These are phyloP conservation scores for Suillus tomentosus DNA, from an alignment of 768 basidiomycete genomes.

Conservation along the genomic window DNA sequence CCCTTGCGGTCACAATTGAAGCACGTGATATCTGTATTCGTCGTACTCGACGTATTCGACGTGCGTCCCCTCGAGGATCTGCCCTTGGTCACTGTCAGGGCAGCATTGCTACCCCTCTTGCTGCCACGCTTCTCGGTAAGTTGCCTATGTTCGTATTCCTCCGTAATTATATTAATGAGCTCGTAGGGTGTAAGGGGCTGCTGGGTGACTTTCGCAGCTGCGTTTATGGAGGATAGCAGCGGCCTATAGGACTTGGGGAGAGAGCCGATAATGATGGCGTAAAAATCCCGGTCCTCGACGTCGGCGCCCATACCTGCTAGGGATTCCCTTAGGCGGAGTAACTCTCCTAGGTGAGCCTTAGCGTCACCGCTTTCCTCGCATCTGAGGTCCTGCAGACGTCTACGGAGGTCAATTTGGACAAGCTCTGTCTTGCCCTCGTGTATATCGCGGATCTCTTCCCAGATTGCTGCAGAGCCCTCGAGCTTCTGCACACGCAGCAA, in stretches of 20 bases:
- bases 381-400: slow-evolving; percentile 17
- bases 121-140: neutral
- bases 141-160: slow-evolving; percentile 18
- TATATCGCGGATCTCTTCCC: slow-evolving; percentile 21
- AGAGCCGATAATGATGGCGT: slow-evolving; percentile 26
- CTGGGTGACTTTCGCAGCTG: slow-evolving; percentile 14
- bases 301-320: slow-evolving; percentile 19
- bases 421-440: slow-evolving; percentile 24
- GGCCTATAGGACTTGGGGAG: slow-evolving; percentile 25
- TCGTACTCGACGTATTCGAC: too few species aligned
- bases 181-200: slow-evolving; percentile 14
- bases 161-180: slow-evolving; percentile 19
- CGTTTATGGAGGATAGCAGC: slow-evolving; percentile 20
- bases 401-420: slow-evolving; percentile 25
- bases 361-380: slow-evolving; percentile 30
- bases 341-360: slow-evolving; percentile 21
- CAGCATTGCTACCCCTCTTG: neutral
- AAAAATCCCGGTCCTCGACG: slow-evolving; percentile 22
- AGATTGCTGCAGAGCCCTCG: slow-evolving; percentile 4
- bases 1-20: too few species aligned
- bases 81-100: too few species aligned
- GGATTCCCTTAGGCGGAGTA: neutral
- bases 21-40: too few species aligned
- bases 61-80: too few species aligned
- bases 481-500: slow-evolving; percentile 22